phyloP scores from a whole-genome alignment of 148 eudicot genomes.

The Cornus suecica region DNA sequence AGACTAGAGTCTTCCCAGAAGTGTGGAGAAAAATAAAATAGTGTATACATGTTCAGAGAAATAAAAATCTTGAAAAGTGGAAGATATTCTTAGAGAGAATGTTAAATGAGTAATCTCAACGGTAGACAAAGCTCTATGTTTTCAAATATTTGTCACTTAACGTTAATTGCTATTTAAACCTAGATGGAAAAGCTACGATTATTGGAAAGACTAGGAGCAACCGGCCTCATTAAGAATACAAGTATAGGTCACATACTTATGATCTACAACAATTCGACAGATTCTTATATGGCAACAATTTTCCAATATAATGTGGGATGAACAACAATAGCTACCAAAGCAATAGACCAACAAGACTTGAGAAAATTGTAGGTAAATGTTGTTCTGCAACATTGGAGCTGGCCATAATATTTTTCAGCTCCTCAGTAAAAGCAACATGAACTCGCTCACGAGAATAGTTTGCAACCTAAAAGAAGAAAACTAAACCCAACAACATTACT shows the following conservation, averaged over 20 bases:
- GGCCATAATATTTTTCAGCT: slow-evolving; percentile 30
- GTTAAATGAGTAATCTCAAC: too few relatives aligned
- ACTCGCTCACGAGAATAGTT: slow-evolving; percentile 46
- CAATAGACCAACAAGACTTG: slow-evolving; percentile 58
- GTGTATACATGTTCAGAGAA: too few relatives aligned
- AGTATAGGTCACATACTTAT: slow-evolving; percentile 30
- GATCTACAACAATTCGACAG: slow-evolving; percentile 52
- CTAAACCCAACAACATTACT: neutral
- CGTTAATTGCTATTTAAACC: too few relatives aligned
- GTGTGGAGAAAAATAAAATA: too few relatives aligned
- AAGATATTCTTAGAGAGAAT: too few relatives aligned
- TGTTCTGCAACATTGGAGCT: slow-evolving; percentile 30
- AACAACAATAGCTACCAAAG: slow-evolving; percentile 50
- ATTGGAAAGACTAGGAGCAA: too few relatives aligned
- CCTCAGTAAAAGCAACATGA: slow-evolving; percentile 47
- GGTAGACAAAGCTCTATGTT: too few relatives aligned
- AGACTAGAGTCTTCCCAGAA: too few relatives aligned
- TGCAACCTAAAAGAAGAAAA: slow-evolving; percentile 37
- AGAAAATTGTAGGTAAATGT: slow-evolving; percentile 41
- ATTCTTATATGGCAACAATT: slow-evolving; percentile 56
- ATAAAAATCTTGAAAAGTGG: too few relatives aligned
- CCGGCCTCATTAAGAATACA: too few relatives aligned
- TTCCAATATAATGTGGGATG: slow-evolving; percentile 54
- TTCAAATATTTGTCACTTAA: too few relatives aligned
- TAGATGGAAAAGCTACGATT: too few relatives aligned